Base-by-base conservation (phyloP, 176 grass and related monocot species). In the Aegilops speltoides region DNA sequence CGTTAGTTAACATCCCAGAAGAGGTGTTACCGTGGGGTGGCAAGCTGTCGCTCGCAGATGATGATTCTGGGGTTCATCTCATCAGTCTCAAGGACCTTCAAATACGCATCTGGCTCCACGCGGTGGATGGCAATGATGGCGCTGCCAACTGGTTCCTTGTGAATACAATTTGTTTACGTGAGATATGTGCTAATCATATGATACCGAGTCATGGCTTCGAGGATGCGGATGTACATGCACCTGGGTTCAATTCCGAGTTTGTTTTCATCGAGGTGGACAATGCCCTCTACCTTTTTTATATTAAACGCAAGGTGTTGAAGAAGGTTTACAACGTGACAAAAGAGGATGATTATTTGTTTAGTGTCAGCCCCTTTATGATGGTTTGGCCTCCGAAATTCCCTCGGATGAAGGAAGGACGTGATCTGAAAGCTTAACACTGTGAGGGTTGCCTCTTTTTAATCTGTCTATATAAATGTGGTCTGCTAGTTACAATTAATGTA, bases 41-140 rank as follows among this genome's bases (percentile, higher is more conserved):
- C 7, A 1, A 2, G 3, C 15, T 81, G 54, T 62, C 68, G 31
- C 20, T 6, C 1, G 28, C 67, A 3, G 7, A 65, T 22, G 57
- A 43, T 40, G 1, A 40, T 73, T 73, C 19, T 54, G 78, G 38
- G 15, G 6, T 87, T 64, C 72, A 64, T 64, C 77, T 87, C 13
- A 31, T 23, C 56, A 14, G 52, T 64, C 2, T 64, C 1, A 25
- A 52, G 1, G 26, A 26, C 8, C 20, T 50, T 0, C 26, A 87
- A 23, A 57, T 87, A 20, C 16, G 15, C 6, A 50, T 81, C 29
- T 87, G 78, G 85, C 78, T 74, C 16, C 57, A 74, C 38, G 65
- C 1, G 29, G 12, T 0, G 11, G 43, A 61, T 31, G 22, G 34
- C 23, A 79, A 34, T 34, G 6, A 15, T 16, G 32, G 38, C 2